Conservation (phyloP, 2,329 filamentous ascomycete species). For the Fusarium gaditjirri region DNA sequence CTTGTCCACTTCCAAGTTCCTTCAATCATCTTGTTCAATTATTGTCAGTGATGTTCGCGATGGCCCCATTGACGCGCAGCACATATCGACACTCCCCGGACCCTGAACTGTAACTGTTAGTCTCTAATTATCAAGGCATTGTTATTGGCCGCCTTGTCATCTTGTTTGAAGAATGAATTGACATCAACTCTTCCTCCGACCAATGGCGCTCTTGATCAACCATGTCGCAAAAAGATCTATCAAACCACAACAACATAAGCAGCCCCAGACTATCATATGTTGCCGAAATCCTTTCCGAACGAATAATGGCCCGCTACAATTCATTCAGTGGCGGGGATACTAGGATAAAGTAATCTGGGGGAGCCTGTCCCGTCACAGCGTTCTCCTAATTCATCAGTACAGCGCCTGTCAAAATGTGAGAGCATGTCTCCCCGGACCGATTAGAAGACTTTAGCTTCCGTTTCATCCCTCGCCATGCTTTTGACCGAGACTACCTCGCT, state of each 20-base stretch:
- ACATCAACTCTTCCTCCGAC: conserved; percentile 35
- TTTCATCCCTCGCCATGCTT: conserved; percentile 25
- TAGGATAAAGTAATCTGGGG: conserved; percentile 34
- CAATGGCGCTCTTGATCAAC: conserved; percentile 31
- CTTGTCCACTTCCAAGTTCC: background rate
- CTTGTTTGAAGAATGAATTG: conserved; percentile 47
- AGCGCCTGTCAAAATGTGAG: conserved; percentile 11
- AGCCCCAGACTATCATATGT: conserved; percentile 23
- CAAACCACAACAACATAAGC: conserved; percentile 20
- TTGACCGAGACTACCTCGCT: conserved; percentile 9
- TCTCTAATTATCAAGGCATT: conserved; percentile 38
- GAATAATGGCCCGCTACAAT: conserved; percentile 18
- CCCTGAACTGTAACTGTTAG: conserved; percentile 23
- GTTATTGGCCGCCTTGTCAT: conserved; percentile 43
- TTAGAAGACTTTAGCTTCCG: conserved; percentile 24
- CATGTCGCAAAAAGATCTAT: conserved; percentile 31
- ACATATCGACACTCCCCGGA: conserved; percentile 33
- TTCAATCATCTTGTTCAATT: background rate
- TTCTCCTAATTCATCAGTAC: conserved; percentile 14
- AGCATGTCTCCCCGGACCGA: conserved; percentile 30
- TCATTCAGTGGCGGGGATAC: conserved; percentile 12
- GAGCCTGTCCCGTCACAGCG: conserved; percentile 7
- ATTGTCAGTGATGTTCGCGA: background rate
- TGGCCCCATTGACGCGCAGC: conserved; percentile 34
- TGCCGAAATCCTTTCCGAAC: conserved; percentile 26